Conservation (phyloP, 2,329 filamentous ascomycete genomes). For the Aspergillus udagawae region DNA sequence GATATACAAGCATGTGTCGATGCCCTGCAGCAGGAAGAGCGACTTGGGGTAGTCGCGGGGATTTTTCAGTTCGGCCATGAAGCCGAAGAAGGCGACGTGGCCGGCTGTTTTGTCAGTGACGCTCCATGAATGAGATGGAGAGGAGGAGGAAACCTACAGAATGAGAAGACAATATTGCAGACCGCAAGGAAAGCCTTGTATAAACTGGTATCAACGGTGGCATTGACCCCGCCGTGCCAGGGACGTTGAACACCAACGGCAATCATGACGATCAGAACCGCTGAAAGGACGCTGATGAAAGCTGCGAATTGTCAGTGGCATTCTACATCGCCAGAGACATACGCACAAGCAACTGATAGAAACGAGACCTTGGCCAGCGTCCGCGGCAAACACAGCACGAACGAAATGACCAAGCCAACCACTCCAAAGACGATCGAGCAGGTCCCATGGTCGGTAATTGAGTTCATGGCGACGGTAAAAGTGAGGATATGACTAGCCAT, state of each 20-base stretch:
- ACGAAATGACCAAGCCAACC: constrained; percentile 54
- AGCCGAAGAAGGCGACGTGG: constrained; percentile 63
- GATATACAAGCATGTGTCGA: constrained; percentile 58
- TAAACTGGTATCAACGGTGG: constrained; percentile 40
- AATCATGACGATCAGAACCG: constrained; percentile 63
- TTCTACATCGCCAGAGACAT: background rate
- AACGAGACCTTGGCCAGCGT: constrained; percentile 59
- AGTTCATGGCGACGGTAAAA: constrained; percentile 63
- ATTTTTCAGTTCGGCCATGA: constrained; percentile 60
- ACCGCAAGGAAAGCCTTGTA: constrained; percentile 55
- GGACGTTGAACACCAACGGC: constrained; percentile 53
- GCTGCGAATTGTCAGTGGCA: constrained; percentile 29
- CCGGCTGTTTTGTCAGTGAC: constrained; percentile 34
- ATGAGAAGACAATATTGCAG: constrained; percentile 66
- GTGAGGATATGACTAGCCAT: constrained; percentile 65
- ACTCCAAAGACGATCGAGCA: constrained; percentile 61
- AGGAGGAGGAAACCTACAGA: constrained; percentile 42
- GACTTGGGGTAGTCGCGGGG: constrained; percentile 58
- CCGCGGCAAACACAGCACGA: constrained; percentile 54
- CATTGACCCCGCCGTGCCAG: constrained; percentile 28
- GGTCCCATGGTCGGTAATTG: constrained; percentile 54
- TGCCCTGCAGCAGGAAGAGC: constrained; percentile 55
- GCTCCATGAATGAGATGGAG: constrained; percentile 11
- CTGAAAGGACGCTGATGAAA: constrained; percentile 59
- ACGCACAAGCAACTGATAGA: constrained; percentile 53